phyloP scores from a whole-genome alignment of 805 yeast species.

The Yamadazyma nakazawae region DNA sequence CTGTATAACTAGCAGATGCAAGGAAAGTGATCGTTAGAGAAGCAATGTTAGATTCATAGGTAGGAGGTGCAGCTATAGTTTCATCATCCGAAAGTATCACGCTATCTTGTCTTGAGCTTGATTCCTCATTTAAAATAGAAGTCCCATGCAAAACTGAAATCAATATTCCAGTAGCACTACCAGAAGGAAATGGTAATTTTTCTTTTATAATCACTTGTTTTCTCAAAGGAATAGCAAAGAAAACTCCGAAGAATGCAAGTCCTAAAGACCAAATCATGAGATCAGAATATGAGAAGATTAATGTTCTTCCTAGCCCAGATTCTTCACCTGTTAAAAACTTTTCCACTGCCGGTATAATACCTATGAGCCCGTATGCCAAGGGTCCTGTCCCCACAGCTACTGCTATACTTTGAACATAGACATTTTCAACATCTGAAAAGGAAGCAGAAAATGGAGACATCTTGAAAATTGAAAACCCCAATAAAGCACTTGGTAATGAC shows the following conservation, averaged over 20 bases:
- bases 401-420: constrained; percentile 84
- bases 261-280: constrained; percentile 81
- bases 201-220: constrained; percentile 84
- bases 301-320: constrained; percentile 52
- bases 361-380: constrained; percentile 89
- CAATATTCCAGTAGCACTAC: constrained; percentile 92
- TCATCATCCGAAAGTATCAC: background rate
- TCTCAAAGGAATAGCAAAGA: constrained; percentile 87
- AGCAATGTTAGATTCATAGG: constrained; percentile 56
- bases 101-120: background rate
- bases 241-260: constrained; percentile 90
- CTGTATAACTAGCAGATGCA: constrained; percentile 69
- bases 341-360: constrained; percentile 94
- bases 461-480: constrained; percentile 82
- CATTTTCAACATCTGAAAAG: constrained; percentile 88
- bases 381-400: constrained; percentile 99
- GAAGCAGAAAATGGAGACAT: constrained; percentile 43
- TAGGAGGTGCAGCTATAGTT: background rate
- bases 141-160: constrained; percentile 84
- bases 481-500: constrained; percentile 90
- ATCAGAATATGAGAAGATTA: constrained; percentile 42
- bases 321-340: constrained; percentile 78
- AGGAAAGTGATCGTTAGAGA: constrained; percentile 59
- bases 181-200: constrained; percentile 89
- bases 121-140: constrained; percentile 38